Evolutionary conservation across 805 yeast species (phyloP).

Genomic region (Komagataella mondaviorum): DNA sequence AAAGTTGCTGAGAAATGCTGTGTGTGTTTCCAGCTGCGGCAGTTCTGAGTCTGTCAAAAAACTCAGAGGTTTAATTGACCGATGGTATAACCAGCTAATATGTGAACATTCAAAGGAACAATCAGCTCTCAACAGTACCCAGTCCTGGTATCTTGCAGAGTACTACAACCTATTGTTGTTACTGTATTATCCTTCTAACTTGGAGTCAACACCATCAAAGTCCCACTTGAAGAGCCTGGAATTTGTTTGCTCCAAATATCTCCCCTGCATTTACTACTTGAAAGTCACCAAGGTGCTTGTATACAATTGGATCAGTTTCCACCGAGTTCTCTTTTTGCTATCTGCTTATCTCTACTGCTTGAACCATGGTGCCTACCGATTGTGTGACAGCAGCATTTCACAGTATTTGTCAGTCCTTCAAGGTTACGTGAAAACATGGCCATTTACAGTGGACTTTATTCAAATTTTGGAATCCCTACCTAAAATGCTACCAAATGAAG

Average conservation of each 20-base stretch:
- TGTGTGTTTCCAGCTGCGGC: neutral
- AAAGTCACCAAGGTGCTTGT: neutral
- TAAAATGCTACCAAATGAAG: neutral
- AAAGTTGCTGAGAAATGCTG: neutral
- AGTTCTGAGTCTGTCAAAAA: neutral
- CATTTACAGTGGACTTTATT: neutral
- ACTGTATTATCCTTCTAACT: neutral
- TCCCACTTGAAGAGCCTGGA: neutral
- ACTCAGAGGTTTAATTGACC: neutral
- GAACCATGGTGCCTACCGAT: neutral
- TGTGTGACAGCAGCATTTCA: neutral
- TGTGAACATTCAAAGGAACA: neutral
- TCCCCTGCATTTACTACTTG: neutral
- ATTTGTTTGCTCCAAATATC: neutral
- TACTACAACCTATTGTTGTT: neutral
- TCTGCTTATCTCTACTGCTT: neutral
- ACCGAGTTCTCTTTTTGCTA: neutral
- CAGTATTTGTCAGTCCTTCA: neutral
- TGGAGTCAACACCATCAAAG: neutral
- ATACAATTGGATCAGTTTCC: neutral
- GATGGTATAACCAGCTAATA: neutral
- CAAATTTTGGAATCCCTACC: neutral
- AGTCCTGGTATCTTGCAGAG: neutral
- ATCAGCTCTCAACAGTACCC: neutral
- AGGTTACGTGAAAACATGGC: neutral